These are phyloP conservation scores for Eimeria praecox DNA, from an alignment of 169 alveolate genomes.

Conservation along the genomic window DNA sequence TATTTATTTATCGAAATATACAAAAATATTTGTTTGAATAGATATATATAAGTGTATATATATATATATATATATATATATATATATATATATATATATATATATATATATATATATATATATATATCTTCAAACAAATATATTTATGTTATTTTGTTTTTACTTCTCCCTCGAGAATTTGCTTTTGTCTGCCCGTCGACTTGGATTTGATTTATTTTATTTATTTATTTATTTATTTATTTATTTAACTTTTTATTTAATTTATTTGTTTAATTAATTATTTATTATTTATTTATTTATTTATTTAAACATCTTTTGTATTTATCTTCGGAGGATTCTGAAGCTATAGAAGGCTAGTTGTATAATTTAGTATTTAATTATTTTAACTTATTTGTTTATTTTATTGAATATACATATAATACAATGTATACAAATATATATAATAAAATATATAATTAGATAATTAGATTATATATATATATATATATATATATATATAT, in stretches of 20 bases:
- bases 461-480: no score
- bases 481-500: no score
- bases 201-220: background rate
- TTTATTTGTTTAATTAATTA: no score
- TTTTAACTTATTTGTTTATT: no score
- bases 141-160: background rate
- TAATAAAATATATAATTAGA: background rate
- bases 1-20: background rate
- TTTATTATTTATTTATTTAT: background rate
- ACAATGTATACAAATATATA: background rate
- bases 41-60: no score
- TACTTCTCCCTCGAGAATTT: background rate
- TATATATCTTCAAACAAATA: no score
- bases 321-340: no score
- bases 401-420: background rate
- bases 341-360: no score
- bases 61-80: background rate
- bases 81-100: background rate
- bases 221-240: background rate
- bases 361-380: background rate
- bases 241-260: no score
- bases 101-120: background rate
- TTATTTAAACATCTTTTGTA: background rate
- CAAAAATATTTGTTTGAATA: background rate
- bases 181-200: no score